phyloP scores from a whole-genome alignment of 176 grass and related monocot genomes.

The maize (Zea mays) region DNA sequence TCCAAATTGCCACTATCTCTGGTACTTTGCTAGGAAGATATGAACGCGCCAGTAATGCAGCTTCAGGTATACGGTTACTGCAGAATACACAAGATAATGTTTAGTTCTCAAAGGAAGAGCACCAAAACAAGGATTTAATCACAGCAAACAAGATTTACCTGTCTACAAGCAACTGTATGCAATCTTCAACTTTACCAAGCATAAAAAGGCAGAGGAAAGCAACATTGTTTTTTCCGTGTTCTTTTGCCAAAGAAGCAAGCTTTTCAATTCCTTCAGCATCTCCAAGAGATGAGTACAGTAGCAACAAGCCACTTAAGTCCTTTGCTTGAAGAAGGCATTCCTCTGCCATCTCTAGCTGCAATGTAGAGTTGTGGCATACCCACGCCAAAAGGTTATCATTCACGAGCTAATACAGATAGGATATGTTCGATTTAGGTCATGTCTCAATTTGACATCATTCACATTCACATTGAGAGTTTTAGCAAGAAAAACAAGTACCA shows the following conservation, averaged over 20 bases:
- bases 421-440: slow-evolving; percentile 21
- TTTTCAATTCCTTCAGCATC: slow-evolving; percentile 81
- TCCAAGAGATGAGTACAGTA: slow-evolving; percentile 92
- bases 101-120: slow-evolving; percentile 20
- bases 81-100: slow-evolving; percentile 29
- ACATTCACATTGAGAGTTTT: not conserved
- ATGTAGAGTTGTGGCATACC: slow-evolving; percentile 37
- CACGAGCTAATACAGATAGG: not conserved
- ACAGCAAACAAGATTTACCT: slow-evolving; percentile 54
- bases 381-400: slow-evolving; percentile 16
- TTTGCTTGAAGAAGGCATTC: slow-evolving; percentile 85
- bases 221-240: slow-evolving; percentile 93
- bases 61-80: slow-evolving; percentile 97
- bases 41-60: slow-evolving; percentile 93
- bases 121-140: not conserved
- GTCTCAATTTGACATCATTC: slow-evolving; percentile 6
- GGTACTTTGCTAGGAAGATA: slow-evolving; percentile 98
- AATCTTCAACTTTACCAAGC: slow-evolving; percentile 94
- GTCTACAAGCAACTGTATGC: slow-evolving; percentile 86
- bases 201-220: slow-evolving; percentile 94
- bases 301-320: slow-evolving; percentile 91
- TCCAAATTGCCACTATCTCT: slow-evolving; percentile 83
- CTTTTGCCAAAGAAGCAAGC: slow-evolving; percentile 81
- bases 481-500: not conserved
- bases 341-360: slow-evolving; percentile 85